Evolutionary conservation across 345 rosid species (phyloP).

Genomic region (Rhodamnia argentea): DNA sequence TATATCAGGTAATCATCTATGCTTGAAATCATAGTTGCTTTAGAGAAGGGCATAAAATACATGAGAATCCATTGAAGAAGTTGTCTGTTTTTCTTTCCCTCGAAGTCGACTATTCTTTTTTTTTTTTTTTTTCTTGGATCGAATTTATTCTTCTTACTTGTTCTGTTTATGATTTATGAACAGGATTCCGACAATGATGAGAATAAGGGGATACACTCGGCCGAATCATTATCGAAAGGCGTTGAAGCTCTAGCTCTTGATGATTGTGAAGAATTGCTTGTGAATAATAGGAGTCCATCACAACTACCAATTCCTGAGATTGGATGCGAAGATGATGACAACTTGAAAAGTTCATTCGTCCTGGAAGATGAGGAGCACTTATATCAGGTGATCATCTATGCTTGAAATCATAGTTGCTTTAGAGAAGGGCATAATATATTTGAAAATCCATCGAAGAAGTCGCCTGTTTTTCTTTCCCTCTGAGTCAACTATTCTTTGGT

Average conservation of each 20-base stretch:
- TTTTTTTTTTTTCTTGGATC: too few relatives aligned
- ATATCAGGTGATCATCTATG: not conserved
- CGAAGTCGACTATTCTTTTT: too few relatives aligned
- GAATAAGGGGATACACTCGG: constrained; percentile 16
- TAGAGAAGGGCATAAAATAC: not conserved
- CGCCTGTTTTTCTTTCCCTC: not conserved
- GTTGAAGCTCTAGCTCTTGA: constrained; percentile 20
- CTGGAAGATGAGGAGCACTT: not conserved
- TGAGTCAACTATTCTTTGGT: too few relatives aligned
- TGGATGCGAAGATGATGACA: not conserved
- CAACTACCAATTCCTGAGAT: constrained; percentile 11
- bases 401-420: not conserved
- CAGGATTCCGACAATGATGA: not conserved
- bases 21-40: not conserved
- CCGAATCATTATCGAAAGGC: constrained; percentile 30
- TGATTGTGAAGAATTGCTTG: constrained; percentile 20
- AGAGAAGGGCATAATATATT: not conserved
- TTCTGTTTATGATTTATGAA: not conserved
- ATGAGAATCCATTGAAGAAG: not conserved
- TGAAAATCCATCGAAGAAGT: not conserved
- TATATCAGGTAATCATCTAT: not conserved
- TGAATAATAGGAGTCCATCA: constrained; percentile 15
- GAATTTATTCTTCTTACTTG: not conserved
- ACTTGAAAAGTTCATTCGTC: not conserved
- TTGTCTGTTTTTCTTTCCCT: too few relatives aligned